phyloP scores from a whole-genome alignment of 305 asterid genomes.

The Solanum chacoense region DNA sequence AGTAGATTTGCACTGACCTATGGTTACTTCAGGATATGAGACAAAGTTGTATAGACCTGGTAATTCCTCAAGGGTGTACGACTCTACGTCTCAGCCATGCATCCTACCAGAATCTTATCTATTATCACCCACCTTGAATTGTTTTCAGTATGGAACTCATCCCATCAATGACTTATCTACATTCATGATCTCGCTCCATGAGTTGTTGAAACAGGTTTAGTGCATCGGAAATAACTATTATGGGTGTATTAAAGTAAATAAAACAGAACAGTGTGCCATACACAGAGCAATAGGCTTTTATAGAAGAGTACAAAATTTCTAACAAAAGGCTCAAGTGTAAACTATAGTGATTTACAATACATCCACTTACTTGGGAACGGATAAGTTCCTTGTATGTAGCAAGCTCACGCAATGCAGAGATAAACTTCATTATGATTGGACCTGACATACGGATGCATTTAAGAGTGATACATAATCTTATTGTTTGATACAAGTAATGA shows the following conservation, averaged over 20 bases:
- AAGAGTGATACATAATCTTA: neutral
- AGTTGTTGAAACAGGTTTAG: neutral
- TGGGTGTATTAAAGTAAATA: neutral
- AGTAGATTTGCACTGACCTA: neutral
- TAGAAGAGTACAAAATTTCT: neutral
- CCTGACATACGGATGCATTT: constrained; percentile 31
- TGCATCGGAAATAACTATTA: neutral
- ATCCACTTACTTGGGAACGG: constrained; percentile 75
- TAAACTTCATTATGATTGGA: constrained; percentile 78
- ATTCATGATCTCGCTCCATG: neutral
- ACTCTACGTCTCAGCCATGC: neutral
- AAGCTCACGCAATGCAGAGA: constrained; percentile 67
- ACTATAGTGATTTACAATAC: neutral
- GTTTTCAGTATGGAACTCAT: neutral
- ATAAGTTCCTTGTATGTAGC: constrained; percentile 94
- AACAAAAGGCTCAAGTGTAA: neutral
- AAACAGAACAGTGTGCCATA: neutral
- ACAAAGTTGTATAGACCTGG: neutral
- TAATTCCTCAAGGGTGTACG: neutral
- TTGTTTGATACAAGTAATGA: neutral
- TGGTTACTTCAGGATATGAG: neutral
- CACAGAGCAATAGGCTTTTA: neutral
- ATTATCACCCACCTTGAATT: neutral
- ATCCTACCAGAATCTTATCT: neutral
- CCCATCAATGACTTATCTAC: neutral